Evolutionary conservation across 75 land plant species (phyloP).

Genomic region (Cryptomeria japonica): DNA sequence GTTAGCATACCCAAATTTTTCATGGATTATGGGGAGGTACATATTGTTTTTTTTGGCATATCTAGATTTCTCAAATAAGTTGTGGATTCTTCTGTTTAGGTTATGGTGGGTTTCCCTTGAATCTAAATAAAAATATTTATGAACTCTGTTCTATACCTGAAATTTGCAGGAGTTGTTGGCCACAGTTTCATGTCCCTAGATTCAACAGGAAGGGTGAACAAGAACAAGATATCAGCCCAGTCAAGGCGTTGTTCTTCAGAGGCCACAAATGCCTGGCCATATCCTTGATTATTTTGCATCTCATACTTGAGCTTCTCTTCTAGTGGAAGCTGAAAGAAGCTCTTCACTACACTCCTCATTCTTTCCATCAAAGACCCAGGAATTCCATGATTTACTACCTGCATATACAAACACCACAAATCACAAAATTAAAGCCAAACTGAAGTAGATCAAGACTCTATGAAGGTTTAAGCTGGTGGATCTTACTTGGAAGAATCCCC

Average conservation of each 20-base stretch:
- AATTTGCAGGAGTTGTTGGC: slow-evolving; percentile 36
- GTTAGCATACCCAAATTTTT: too few species aligned
- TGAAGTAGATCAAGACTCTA: not conserved
- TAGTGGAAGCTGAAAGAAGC: slow-evolving; percentile 39
- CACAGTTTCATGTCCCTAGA: slow-evolving; percentile 29
- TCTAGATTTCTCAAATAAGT: too few species aligned
- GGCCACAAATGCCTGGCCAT: slow-evolving; percentile 60
- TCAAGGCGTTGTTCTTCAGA: slow-evolving; percentile 62
- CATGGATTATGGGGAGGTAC: too few species aligned
- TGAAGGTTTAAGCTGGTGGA: not conserved
- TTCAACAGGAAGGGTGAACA: slow-evolving; percentile 16
- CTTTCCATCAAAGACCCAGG: slow-evolving; percentile 17
- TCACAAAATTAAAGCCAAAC: not conserved
- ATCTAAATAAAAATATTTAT: too few species aligned
- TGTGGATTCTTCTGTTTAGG: too few species aligned
- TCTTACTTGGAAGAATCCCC: slow-evolving; percentile 15
- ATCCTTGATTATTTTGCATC: slow-evolving; percentile 26
- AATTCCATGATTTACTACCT: slow-evolving; percentile 27
- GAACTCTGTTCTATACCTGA: slow-evolving; percentile 30
- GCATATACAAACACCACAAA: not conserved
- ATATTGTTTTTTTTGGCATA: too few species aligned
- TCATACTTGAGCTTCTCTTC: slow-evolving; percentile 51
- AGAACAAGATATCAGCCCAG: slow-evolving; percentile 60
- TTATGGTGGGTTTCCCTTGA: too few species aligned
- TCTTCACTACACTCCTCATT: not conserved